Base-by-base conservation (phyloP, 371 early-diverging fungal genomes). In the Apophysomyces variabilis region DNA sequence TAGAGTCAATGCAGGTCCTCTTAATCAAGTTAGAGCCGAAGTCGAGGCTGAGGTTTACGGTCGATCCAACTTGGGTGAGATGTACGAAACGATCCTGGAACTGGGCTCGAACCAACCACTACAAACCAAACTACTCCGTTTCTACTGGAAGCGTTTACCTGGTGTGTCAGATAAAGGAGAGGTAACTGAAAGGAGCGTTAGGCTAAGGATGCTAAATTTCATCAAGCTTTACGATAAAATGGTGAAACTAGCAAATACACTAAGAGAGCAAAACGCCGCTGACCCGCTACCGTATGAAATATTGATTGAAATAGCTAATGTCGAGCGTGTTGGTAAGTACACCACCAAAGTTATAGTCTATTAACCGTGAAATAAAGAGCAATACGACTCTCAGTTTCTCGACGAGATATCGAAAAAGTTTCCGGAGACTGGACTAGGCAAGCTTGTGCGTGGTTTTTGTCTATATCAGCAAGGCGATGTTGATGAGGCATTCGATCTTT, bases 1-100 rank as follows among this genome's bases (percentile, higher is more conserved):
- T 38, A 70, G 95, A 50, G 76, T 96, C 5, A 88, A 87, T 26
- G 90, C 92, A 0, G 89, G 89, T 5, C 87, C 91, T 5, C 66
- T 85, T 8, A 80, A 78, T 18, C 79, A 79, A 50, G 78, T 92
- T 32, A 78, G 81, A 32, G 72, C 64, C 1, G 75, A 85, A 43
- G 91, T 91, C 0, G 79, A 78, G 47, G 77, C 74, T 0, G 92
- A 92, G 41, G 76, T 91, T 6, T 88, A 80, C 61, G 74, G 71
- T 9, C 68, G 80, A 37, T 91, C 93, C 0, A 80, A 88, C 60
- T 64, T 90, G 50, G 75, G 79, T 47, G 39, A 57, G 3, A 80
- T 87, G 60, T 77, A 83, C 26, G 70, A 77, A 54, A 75, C 62
- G 7, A 69, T 84, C 13, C 61, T 86, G n/a, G 68, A 61, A n/a